Evolutionary conservation across 345 rosid species (phyloP).

Genomic region (Limnanthes douglasii): DNA sequence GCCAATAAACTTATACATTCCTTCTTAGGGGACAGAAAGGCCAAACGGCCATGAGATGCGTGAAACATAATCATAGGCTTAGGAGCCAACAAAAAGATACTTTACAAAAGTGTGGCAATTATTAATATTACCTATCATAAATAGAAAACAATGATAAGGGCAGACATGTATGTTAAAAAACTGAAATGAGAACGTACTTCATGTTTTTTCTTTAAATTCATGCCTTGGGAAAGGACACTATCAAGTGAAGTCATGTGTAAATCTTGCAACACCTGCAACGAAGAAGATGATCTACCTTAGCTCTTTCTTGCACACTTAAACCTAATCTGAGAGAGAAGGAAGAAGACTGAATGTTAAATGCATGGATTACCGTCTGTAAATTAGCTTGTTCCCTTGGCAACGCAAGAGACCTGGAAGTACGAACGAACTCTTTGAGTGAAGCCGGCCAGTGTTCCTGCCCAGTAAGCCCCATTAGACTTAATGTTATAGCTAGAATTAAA

Average conservation of each 20-base stretch:
- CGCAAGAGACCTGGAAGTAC: slow-evolving; percentile 39
- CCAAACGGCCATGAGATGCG: slow-evolving; percentile 3
- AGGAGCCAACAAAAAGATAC: not conserved
- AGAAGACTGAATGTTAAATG: not conserved
- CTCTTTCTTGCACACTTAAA: not conserved
- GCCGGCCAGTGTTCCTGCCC: slow-evolving; percentile 71
- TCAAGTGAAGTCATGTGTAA: slow-evolving; percentile 27
- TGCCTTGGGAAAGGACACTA: slow-evolving; percentile 77
- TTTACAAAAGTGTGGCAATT: not conserved
- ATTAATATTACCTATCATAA: not conserved
- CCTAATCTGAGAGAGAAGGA: not conserved
- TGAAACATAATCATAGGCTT: slow-evolving; percentile 1
- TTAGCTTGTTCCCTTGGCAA: slow-evolving; percentile 57
- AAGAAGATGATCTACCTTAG: slow-evolving; percentile 1
- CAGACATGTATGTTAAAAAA: not conserved
- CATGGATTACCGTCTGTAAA: slow-evolving; percentile 25
- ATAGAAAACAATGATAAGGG: slow-evolving; percentile 2
- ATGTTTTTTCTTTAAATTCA: slow-evolving; percentile 83
- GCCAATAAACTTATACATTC: slow-evolving; percentile 7
- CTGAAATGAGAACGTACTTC: slow-evolving; percentile 30
- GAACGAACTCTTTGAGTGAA: slow-evolving; percentile 59
- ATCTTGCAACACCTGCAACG: slow-evolving; percentile 37
- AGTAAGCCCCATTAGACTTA: not conserved
- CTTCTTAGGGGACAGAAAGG: slow-evolving; percentile 1
- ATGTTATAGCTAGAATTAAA: not conserved